Conservation (phyloP, 345 rosid species). For the thale cress (Arabidopsis thaliana) region TAIR10.1 NC_003071.7:14738501-14739000, state of each 20-base stretch:
- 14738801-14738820: slow-evolving; percentile 48
- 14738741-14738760: slow-evolving; percentile 46
- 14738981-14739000: slow-evolving; percentile 49
- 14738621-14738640: slow-evolving; percentile 52
- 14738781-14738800: slow-evolving; percentile 60
- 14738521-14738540: slow-evolving; percentile 49
- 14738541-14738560: slow-evolving; percentile 47
- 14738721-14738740: slow-evolving; percentile 58
- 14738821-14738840: slow-evolving; percentile 47
- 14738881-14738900: slow-evolving; percentile 49
- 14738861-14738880: slow-evolving; percentile 50
- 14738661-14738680: slow-evolving; percentile 56
- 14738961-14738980: slow-evolving; percentile 49
- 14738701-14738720: slow-evolving; percentile 55
- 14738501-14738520: slow-evolving; percentile 48
- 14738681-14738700: slow-evolving; percentile 46
- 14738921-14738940: slow-evolving; percentile 48
- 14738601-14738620: slow-evolving; percentile 49
- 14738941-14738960: slow-evolving; percentile 49
- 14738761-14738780: slow-evolving; percentile 49
- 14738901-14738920: slow-evolving; percentile 58
- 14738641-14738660: slow-evolving; percentile 58
- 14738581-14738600: slow-evolving; percentile 57
- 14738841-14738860: slow-evolving; percentile 41
- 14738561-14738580: slow-evolving; percentile 53